Evolutionary conservation across 2,329 filamentous ascomycete species (phyloP).

Genomic region (Exophiala oligosperma): DNA sequence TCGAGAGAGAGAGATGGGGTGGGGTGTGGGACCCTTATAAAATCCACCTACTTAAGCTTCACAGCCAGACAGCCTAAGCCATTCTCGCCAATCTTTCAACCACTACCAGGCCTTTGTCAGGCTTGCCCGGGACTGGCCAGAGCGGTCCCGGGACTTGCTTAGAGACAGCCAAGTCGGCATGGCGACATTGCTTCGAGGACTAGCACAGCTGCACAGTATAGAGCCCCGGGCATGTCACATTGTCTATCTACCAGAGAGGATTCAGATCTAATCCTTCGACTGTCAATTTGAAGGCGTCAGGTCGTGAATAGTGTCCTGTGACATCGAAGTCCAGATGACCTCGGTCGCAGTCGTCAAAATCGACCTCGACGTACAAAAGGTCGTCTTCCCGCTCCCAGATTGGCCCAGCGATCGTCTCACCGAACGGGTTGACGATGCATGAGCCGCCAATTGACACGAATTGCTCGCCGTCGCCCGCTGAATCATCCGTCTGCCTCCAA

Average conservation of each 20-base stretch:
- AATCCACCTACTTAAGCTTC: too few species aligned
- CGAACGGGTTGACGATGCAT: conserved; percentile 75
- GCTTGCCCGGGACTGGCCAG: too few species aligned
- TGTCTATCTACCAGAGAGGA: conserved; percentile 34
- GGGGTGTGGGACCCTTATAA: too few species aligned
- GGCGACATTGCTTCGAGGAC: too few species aligned
- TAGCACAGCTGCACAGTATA: too few species aligned
- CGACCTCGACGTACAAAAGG: conserved; percentile 70
- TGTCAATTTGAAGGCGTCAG: conserved; percentile 61
- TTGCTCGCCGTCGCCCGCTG: conserved; percentile 30
- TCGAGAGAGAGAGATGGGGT: too few species aligned
- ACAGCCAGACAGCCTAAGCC: too few species aligned
- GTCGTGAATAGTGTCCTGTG: conserved; percentile 80
- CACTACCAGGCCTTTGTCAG: too few species aligned
- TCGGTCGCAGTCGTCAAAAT: conserved; percentile 83
- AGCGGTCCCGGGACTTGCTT: too few species aligned
- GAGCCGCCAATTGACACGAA: conserved; percentile 76
- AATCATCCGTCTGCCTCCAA: not conserved
- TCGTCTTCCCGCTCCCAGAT: conserved; percentile 75
- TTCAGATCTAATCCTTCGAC: conserved; percentile 62
- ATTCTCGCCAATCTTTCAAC: too few species aligned
- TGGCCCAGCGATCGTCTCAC: conserved; percentile 76
- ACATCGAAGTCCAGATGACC: conserved; percentile 82
- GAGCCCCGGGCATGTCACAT: too few species aligned
- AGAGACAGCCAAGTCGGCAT: too few species aligned